These are phyloP conservation scores for Coprinellus micaceus DNA, from an alignment of 768 basidiomycete species.

Conservation along the genomic window DNA sequence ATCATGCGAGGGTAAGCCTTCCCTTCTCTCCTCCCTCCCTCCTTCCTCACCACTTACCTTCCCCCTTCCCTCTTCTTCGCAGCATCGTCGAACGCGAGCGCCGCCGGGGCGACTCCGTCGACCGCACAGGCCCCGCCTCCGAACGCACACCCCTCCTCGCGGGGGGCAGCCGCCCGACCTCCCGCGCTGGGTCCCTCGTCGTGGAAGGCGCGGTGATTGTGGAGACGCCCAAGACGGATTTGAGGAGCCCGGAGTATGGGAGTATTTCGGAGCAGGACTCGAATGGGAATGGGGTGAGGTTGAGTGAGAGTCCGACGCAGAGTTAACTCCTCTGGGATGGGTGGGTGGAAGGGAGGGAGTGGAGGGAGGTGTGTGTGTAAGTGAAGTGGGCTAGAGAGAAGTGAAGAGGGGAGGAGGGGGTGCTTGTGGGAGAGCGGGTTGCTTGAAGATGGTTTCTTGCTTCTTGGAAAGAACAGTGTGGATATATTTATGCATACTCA, in stretches of 20 bases:
- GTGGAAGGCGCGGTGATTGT: not conserved
- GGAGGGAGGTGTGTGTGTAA: not conserved
- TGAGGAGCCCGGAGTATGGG: not conserved
- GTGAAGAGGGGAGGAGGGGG: too few species aligned
- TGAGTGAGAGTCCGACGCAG: not conserved
- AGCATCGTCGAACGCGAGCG: conserved; percentile 51
- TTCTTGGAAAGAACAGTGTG: too few species aligned
- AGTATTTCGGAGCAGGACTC: not conserved
- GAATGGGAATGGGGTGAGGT: too few species aligned
- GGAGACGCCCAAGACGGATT: not conserved
- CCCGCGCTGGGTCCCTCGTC: not conserved
- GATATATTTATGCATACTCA: too few species aligned
- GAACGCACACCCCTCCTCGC: not conserved
- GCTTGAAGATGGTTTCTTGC: too few species aligned
- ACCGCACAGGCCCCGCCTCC: not conserved
- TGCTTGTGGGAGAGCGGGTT: too few species aligned
- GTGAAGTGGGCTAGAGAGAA: too few species aligned
- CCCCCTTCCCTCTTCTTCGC: not conserved
- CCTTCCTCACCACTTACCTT: not conserved
- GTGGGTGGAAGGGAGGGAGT: not conserved
- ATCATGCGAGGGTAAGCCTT: conserved; percentile 71
- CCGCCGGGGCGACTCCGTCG: not conserved
- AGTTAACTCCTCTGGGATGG: not conserved
- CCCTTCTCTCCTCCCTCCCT: not conserved
- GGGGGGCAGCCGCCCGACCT: not conserved